phyloP scores from a whole-genome alignment of 2,329 filamentous ascomycete species.

The Trichoderma aggressivum region DNA sequence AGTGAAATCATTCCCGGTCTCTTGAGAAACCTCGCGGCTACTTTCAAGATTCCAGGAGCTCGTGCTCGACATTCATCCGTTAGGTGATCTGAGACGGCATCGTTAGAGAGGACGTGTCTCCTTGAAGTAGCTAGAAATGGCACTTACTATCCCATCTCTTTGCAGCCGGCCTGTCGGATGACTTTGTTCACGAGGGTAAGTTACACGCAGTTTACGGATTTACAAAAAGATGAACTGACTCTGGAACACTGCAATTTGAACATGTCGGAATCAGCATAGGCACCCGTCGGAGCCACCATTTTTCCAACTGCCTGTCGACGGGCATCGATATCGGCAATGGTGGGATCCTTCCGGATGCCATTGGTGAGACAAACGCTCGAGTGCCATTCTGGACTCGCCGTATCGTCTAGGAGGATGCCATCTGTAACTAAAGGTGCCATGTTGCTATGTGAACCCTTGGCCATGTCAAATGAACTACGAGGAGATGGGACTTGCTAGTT shows the following conservation, averaged over 20 bases:
- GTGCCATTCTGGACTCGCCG: neutral
- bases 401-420: neutral
- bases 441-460: neutral
- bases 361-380: neutral
- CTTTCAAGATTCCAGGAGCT: neutral
- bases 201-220: neutral
- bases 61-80: neutral
- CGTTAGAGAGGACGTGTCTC: slow-evolving; percentile 38
- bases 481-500: neutral
- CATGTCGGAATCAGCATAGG: slow-evolving; percentile 1
- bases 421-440: neutral
- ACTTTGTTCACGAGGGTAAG: slow-evolving; percentile 23
- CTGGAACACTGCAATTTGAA: neutral
- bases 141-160: slow-evolving; percentile 74
- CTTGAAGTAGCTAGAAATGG: neutral
- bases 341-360: neutral
- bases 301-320: neutral
- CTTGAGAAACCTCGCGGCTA: slow-evolving; percentile 8
- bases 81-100: neutral
- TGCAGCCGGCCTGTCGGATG: slow-evolving; percentile 66
- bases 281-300: neutral
- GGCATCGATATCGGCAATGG: slow-evolving; percentile 1
- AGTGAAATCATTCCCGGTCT: slow-evolving; percentile 8
- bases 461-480: neutral
- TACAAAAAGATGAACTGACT: neutral